Percentiles rank a stretch among this genome's conserved stretches.
These are phyloP conservation scores for Zasmidium cellare DNA, from an alignment of 2,329 filamentous ascomycete genomes.

Conservation along the genomic window DNA sequence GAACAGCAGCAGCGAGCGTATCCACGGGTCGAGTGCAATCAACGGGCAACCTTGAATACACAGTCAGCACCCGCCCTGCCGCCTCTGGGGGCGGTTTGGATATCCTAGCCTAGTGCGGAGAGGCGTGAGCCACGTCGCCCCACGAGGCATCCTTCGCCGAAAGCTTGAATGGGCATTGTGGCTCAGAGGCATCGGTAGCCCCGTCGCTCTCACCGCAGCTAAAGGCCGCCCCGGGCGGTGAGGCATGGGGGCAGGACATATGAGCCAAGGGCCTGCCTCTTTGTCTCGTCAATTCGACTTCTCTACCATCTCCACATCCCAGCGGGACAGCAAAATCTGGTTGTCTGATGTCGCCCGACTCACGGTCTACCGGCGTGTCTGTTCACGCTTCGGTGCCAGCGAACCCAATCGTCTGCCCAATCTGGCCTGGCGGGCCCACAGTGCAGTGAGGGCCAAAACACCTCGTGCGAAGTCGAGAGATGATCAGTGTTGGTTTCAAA, in stretches of 20 bases:
- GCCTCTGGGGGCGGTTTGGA: not conserved
- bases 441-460: not conserved
- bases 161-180: constrained; percentile 4
- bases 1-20: not conserved
- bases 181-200: constrained; percentile 4
- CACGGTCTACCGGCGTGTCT: not conserved
- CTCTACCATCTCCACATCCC: constrained; percentile 1
- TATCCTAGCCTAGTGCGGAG: not conserved
- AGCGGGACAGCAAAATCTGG: constrained; percentile 1
- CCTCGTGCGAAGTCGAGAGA: not conserved
- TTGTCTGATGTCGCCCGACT: not conserved
- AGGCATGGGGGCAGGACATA: constrained; percentile 1
- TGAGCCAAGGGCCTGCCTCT: constrained; percentile 10
- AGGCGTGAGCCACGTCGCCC: constrained; percentile 2
- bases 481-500: not conserved
- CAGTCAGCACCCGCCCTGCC: constrained; percentile 4
- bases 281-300: constrained; percentile 7
- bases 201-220: constrained; percentile 7
- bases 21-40: constrained; percentile 1
- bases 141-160: constrained; percentile 4
- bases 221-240: not conserved
- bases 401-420: constrained; percentile 2
- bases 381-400: not conserved
- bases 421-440: not conserved
- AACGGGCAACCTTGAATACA: constrained; percentile 3